These are phyloP conservation scores for Phialocephala sp. DNA, from an alignment of 2,329 filamentous ascomycete genomes.

Conservation along the genomic window DNA sequence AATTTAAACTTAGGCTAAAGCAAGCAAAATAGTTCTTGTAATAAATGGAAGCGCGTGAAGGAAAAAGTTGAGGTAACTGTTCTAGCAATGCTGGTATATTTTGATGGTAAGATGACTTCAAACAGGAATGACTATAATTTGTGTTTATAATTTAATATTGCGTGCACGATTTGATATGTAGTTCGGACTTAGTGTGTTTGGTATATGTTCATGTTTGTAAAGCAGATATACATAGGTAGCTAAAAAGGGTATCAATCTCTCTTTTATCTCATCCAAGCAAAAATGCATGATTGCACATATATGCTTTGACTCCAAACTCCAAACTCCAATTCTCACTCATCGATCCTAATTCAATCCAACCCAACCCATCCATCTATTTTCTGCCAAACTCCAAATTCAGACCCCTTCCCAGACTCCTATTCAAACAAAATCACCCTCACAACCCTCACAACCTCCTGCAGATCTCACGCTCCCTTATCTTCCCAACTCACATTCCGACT, in stretches of 20 bases:
- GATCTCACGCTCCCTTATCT: neutral
- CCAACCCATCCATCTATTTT: neutral
- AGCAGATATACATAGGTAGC: neutral
- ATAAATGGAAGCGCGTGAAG: too few relatives aligned
- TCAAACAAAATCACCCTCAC: neutral
- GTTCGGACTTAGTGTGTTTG: neutral
- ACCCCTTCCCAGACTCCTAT: neutral
- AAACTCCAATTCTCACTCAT: too few relatives aligned
- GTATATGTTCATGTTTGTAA: neutral
- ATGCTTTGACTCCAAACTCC: neutral
- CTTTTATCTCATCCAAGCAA: neutral
- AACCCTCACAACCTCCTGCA: neutral
- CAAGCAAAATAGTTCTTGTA: too few relatives aligned
- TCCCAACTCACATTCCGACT: neutral
- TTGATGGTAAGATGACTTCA: too few relatives aligned
- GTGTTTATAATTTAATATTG: too few relatives aligned
- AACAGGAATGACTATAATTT: too few relatives aligned
- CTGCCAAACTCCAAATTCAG: neutral
- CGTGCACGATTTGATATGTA: too few relatives aligned
- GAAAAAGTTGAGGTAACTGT: too few relatives aligned
- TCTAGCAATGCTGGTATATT: too few relatives aligned
- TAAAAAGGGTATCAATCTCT: conserved; percentile 12
- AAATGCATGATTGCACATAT: too few relatives aligned
- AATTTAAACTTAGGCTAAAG: too few relatives aligned
- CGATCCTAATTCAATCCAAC: neutral